Evolutionary conservation across 106 monocot species (phyloP).

Genomic region (Dioscorea zingiberensis): DNA sequence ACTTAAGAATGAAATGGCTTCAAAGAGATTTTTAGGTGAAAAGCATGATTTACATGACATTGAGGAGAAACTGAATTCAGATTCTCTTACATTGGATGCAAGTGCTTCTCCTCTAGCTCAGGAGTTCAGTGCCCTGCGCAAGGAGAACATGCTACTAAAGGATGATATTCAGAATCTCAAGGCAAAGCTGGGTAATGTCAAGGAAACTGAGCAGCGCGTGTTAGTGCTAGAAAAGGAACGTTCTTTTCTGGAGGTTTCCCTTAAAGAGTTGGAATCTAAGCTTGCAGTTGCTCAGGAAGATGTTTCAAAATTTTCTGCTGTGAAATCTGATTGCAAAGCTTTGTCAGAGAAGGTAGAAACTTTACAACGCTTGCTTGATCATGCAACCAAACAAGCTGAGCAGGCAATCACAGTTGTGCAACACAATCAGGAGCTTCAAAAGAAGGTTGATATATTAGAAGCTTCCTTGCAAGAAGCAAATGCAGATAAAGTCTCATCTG

Average conservation of each 20-base stretch:
- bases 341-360: slow-evolving; percentile 49
- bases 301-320: slow-evolving; percentile 30
- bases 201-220: slow-evolving; percentile 36
- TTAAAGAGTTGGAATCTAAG: slow-evolving; percentile 36
- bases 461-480: slow-evolving; percentile 41
- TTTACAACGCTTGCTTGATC: slow-evolving; percentile 45
- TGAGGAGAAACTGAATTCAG: slow-evolving; percentile 8
- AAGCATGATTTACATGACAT: slow-evolving; percentile 4
- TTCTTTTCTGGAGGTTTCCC: slow-evolving; percentile 31
- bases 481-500: slow-evolving; percentile 22
- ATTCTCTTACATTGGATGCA: slow-evolving; percentile 16
- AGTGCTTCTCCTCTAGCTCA: slow-evolving; percentile 24
- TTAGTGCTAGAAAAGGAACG: slow-evolving; percentile 49
- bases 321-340: slow-evolving; percentile 41
- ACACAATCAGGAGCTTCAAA: slow-evolving; percentile 49
- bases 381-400: slow-evolving; percentile 31
- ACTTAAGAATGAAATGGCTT: slow-evolving; percentile 30
- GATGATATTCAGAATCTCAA: slow-evolving; percentile 50
- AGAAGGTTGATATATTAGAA: slow-evolving; percentile 56
- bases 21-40: slow-evolving; percentile 17
- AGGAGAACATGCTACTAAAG: slow-evolving; percentile 46
- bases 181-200: slow-evolving; percentile 35
- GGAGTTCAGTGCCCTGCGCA: slow-evolving; percentile 40
- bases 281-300: slow-evolving; percentile 32
- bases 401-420: slow-evolving; percentile 30